phyloP scores from a whole-genome alignment of 2,329 filamentous ascomycete species.

The Zalaria sp. region DNA sequence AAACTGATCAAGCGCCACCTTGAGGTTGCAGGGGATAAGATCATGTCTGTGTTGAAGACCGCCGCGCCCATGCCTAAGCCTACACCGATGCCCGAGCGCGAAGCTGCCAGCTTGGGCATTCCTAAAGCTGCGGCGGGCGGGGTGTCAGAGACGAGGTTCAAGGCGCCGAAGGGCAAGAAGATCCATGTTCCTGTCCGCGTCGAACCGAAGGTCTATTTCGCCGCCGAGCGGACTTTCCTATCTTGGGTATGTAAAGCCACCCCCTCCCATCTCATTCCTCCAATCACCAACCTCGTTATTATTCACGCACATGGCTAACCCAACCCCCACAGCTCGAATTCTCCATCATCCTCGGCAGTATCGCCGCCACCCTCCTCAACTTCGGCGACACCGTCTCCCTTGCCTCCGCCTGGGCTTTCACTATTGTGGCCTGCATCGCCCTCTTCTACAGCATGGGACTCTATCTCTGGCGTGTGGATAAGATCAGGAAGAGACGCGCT shows the following conservation, averaged over 20 bases:
- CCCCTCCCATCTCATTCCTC: constrained; percentile 5
- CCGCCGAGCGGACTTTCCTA: constrained; percentile 88
- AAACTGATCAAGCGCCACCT: constrained; percentile 37
- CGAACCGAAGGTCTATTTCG: constrained; percentile 96
- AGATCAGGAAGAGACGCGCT: constrained; percentile 70
- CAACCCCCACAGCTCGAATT: constrained; percentile 59
- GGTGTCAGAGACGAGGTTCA: constrained; percentile 37
- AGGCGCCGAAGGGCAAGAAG: constrained; percentile 66
- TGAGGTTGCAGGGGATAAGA: constrained; percentile 26
- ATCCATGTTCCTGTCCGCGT: constrained; percentile 94
- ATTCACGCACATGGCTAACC: too few relatives aligned
- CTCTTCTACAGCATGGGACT: constrained; percentile 73
- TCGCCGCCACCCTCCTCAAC: constrained; percentile 72
- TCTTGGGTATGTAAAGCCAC: constrained; percentile 54
- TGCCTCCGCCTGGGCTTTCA: constrained; percentile 53
- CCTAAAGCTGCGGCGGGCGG: constrained; percentile 17
- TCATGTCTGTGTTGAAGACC: constrained; percentile 20
- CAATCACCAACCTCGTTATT: background rate
- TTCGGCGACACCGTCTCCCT: constrained; percentile 56
- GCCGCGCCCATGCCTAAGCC: constrained; percentile 23
- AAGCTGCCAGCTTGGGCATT: constrained; percentile 27
- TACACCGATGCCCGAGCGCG: constrained; percentile 24
- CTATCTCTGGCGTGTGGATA: constrained; percentile 77
- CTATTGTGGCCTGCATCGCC: constrained; percentile 60
- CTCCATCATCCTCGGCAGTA: constrained; percentile 82